Percentiles rank a stretch among this genome's conserved stretches.
Evolutionary conservation across 495 filamentous ascomycete species (phyloP).

Genomic region (Penicillium paxilli): DNA sequence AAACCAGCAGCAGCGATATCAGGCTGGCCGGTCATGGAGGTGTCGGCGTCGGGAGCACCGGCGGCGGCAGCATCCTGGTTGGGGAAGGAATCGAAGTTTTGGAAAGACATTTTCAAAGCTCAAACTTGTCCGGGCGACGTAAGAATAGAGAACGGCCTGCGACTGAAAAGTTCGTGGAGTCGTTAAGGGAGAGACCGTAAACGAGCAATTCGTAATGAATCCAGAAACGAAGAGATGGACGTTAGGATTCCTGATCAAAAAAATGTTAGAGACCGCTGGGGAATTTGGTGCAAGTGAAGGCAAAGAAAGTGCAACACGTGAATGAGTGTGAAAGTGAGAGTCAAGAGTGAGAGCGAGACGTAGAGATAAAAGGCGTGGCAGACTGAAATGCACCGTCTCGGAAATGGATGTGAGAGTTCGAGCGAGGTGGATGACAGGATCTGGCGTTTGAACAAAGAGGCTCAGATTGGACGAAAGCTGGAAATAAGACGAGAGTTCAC

Average conservation of each 20-base stretch:
- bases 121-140: conserved; percentile 29
- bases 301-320: too few species aligned
- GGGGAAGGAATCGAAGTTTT: conserved; percentile 58
- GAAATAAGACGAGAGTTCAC: too few species aligned
- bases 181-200: conserved; percentile 43
- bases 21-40: conserved; percentile 52
- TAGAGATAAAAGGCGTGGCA: too few species aligned
- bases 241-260: conserved; percentile 18
- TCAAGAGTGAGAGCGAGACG: too few species aligned
- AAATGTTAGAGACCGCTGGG: conserved; percentile 10
- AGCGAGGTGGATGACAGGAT: too few species aligned
- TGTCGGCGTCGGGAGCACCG: conserved; percentile 51
- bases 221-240: conserved; percentile 26
- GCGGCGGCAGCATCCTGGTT: conserved; percentile 56
- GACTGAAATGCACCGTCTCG: too few species aligned
- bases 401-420: too few species aligned
- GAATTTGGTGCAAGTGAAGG: not conserved
- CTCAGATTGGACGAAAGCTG: too few species aligned
- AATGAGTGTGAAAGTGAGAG: too few species aligned
- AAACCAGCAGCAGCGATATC: conserved; percentile 57
- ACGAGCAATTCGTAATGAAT: conserved; percentile 37
- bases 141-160: conserved; percentile 41
- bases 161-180: conserved; percentile 41
- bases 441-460: too few species aligned
- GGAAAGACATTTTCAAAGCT: conserved; percentile 54